phyloP scores from a whole-genome alignment of 768 basidiomycete genomes.

The Mycena leptocephala region DNA sequence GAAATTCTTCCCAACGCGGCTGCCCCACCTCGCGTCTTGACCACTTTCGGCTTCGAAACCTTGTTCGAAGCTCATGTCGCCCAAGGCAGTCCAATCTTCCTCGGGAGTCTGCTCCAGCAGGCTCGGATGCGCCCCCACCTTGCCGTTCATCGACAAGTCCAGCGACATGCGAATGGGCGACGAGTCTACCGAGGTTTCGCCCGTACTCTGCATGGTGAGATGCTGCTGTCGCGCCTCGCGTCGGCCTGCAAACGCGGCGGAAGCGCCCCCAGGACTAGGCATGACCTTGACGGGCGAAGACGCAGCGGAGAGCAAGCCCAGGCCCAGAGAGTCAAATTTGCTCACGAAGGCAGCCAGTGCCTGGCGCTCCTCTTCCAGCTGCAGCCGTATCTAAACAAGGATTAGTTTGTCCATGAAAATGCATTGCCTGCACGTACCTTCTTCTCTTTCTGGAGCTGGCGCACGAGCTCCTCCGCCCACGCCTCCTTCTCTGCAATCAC shows the following conservation, averaged over 20 bases:
- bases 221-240: slow-evolving; percentile 54
- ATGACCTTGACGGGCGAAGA: slow-evolving; percentile 61
- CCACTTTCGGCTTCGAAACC: slow-evolving; percentile 64
- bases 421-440: slow-evolving; percentile 61
- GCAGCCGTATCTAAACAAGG: slow-evolving; percentile 62
- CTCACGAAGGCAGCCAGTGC: slow-evolving; percentile 87
- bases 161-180: slow-evolving; percentile 68
- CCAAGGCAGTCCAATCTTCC: slow-evolving; percentile 63
- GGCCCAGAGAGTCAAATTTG: slow-evolving; percentile 85
- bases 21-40: slow-evolving; percentile 39
- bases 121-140: slow-evolving; percentile 59
- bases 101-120: slow-evolving; percentile 75
- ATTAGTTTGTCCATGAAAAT: slow-evolving; percentile 14
- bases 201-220: slow-evolving; percentile 40
- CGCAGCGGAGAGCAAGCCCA: slow-evolving; percentile 54
- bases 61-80: slow-evolving; percentile 71
- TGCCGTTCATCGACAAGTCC: slow-evolving; percentile 46
- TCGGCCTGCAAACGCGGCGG: slow-evolving; percentile 65
- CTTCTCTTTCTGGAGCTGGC: slow-evolving; percentile 86
- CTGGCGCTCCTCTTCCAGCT: slow-evolving; percentile 84
- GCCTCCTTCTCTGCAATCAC: slow-evolving; percentile 78
- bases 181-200: slow-evolving; percentile 54
- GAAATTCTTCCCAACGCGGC: slow-evolving; percentile 41
- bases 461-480: slow-evolving; percentile 84
- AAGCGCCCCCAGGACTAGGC: slow-evolving; percentile 68